Conservation (phyloP, 2,329 filamentous ascomycete species). For the Neocatenulostroma microsporum region DNA sequence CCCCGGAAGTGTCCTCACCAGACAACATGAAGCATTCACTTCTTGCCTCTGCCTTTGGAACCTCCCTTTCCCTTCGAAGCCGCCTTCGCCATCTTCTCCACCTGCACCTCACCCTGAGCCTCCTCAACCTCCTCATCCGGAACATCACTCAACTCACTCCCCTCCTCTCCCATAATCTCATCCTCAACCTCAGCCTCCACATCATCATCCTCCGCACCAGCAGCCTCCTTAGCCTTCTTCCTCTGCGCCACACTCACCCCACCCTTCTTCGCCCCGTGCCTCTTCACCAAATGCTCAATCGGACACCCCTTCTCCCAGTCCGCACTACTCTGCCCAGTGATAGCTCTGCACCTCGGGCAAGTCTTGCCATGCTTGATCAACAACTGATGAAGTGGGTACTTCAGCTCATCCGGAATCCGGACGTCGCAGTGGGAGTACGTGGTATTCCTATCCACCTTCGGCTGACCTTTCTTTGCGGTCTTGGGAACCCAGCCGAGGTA, state of each 20-base stretch:
- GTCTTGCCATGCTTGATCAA: conserved; percentile 56
- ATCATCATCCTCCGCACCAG: conserved; percentile 69
- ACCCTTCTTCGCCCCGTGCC: conserved; percentile 49
- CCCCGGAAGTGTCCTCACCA: too few species aligned
- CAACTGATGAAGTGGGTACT: conserved; percentile 56
- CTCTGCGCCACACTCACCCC: conserved; percentile 22
- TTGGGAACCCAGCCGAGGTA: conserved; percentile 56
- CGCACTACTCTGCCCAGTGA: conserved; percentile 52
- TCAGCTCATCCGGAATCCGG: conserved; percentile 53
- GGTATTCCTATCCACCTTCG: conserved; percentile 42
- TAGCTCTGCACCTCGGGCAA: conserved; percentile 53
- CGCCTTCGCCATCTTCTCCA: too few species aligned
- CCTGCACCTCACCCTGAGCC: too few species aligned
- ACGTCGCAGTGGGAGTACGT: conserved; percentile 55
- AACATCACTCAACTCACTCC: conserved; percentile 26
- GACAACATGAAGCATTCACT: too few species aligned
- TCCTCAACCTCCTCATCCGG: conserved; percentile 28
- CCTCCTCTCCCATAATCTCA: conserved; percentile 61
- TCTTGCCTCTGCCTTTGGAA: too few species aligned
- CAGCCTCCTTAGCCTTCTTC: conserved; percentile 57
- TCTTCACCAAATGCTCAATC: conserved; percentile 55
- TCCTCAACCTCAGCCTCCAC: conserved; percentile 68
- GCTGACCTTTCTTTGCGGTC: conserved; percentile 35
- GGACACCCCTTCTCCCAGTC: conserved; percentile 58
- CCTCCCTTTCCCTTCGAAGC: too few species aligned